Conservation (phyloP, 2,329 filamentous ascomycete genomes). For the Aspergillus floridensis region DNA sequence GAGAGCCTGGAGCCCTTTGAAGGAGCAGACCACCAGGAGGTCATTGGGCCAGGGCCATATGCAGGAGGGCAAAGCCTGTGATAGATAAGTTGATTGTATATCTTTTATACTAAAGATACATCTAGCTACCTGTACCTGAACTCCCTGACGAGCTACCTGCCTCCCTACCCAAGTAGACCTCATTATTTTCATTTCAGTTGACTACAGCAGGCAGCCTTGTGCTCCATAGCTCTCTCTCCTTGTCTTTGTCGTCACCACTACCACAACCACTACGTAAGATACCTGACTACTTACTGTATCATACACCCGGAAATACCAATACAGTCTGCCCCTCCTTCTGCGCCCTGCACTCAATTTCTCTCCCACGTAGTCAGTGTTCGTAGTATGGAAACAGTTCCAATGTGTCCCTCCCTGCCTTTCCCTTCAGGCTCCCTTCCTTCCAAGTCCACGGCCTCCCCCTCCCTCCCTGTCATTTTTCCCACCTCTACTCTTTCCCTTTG, state of each 20-base stretch:
- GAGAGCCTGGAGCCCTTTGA: background rate
- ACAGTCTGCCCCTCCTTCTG: background rate
- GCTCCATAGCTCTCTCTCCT: background rate
- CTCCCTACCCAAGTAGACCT: background rate
- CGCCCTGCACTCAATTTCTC: background rate
- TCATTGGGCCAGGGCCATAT: background rate
- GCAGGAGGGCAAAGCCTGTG: background rate
- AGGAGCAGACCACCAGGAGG: background rate
- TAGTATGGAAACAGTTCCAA: too few species aligned
- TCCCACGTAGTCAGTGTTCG: too few species aligned
- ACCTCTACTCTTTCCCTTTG: slow-evolving; percentile 14
- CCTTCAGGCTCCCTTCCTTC: background rate
- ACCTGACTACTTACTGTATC: too few species aligned
- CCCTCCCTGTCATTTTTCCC: slow-evolving; percentile 16
- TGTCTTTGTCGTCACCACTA: background rate
- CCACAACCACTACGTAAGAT: background rate
- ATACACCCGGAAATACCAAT: background rate
- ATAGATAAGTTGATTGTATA: background rate
- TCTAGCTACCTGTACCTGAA: background rate
- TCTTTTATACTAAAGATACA: too few species aligned
- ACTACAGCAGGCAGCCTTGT: too few species aligned
- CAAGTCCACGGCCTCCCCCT: slow-evolving; percentile 1
- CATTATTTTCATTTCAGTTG: background rate
- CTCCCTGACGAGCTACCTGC: background rate
- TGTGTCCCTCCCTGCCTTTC: background rate